These are phyloP conservation scores for Aspergillus sclerotialis DNA, from an alignment of 2,329 filamentous ascomycete species.

Conservation along the genomic window DNA sequence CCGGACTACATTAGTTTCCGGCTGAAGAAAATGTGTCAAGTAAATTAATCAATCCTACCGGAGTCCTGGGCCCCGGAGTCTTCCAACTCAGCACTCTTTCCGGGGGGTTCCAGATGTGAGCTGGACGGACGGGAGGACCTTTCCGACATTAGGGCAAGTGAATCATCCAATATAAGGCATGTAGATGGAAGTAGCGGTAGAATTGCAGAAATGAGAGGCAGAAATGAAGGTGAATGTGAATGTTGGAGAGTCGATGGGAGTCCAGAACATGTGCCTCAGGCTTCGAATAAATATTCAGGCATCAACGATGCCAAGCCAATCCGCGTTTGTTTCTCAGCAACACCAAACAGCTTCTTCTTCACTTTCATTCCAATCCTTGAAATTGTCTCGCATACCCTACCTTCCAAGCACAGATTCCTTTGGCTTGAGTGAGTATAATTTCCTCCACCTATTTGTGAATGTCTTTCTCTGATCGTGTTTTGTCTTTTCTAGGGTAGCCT, in stretches of 20 bases:
- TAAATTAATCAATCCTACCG: constrained; percentile 32
- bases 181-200: constrained; percentile 12
- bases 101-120: constrained; percentile 45
- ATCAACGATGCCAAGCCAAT: constrained; percentile 10
- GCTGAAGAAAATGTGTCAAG: not conserved
- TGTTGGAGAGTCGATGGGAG: constrained; percentile 22
- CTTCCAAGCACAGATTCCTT: no score
- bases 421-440: constrained; percentile 18
- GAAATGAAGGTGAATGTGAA: constrained; percentile 12
- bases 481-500: constrained; percentile 12
- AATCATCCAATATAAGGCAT: constrained; percentile 12
- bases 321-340: constrained; percentile 4
- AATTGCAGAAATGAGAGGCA: constrained; percentile 8
- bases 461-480: constrained; percentile 13
- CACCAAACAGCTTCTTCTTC: not conserved
- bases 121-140: constrained; percentile 30
- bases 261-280: constrained; percentile 23
- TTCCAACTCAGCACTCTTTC: constrained; percentile 49
- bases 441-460: not conserved
- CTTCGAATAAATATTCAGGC: constrained; percentile 1
- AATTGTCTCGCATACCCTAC: no score
- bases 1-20: constrained; percentile 6
- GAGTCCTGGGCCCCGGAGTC: constrained; percentile 52
- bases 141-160: constrained; percentile 28
- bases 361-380: no score